These are phyloP conservation scores for Coemansia sp. DNA, from an alignment of 192 early-diverging fungal species.

Conservation along the genomic window DNA sequence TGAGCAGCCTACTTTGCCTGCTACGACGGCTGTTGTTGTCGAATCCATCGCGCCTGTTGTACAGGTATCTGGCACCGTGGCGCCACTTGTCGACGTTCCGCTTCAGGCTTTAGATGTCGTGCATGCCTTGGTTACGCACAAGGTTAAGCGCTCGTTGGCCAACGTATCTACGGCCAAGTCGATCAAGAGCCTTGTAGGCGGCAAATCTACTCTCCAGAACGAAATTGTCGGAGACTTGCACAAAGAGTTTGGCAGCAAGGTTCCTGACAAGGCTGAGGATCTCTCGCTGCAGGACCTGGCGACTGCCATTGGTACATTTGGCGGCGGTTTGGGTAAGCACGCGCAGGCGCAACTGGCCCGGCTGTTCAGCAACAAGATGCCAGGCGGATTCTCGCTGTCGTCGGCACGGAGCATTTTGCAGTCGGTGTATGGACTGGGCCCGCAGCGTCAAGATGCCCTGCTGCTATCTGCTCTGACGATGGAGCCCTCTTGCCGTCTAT, in stretches of 20 bases:
- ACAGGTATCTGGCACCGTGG: constrained; percentile 7
- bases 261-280: constrained; percentile 93
- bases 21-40: constrained; percentile 53
- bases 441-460: constrained; percentile 73
- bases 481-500: constrained; percentile 83
- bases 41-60: constrained; percentile 10
- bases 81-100: constrained; percentile 68
- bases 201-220: constrained; percentile 93
- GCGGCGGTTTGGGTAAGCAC: constrained; percentile 79
- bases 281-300: constrained; percentile 80
- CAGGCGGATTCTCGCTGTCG: constrained; percentile 85
- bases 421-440: constrained; percentile 75
- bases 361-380: constrained; percentile 88
- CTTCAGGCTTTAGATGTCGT: constrained; percentile 75
- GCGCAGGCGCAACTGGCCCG: constrained; percentile 70
- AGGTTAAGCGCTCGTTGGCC: constrained; percentile 80
- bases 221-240: constrained; percentile 94
- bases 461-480: constrained; percentile 76
- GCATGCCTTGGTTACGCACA: constrained; percentile 79
- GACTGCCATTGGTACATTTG: constrained; percentile 58
- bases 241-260: constrained; percentile 83
- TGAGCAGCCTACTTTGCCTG: constrained; percentile 31
- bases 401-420: constrained; percentile 71
- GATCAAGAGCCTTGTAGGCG: constrained; percentile 74
- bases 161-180: constrained; percentile 72